phyloP scores from a whole-genome alignment of 768 basidiomycete genomes.

The Sarcomyxa edulis region DNA sequence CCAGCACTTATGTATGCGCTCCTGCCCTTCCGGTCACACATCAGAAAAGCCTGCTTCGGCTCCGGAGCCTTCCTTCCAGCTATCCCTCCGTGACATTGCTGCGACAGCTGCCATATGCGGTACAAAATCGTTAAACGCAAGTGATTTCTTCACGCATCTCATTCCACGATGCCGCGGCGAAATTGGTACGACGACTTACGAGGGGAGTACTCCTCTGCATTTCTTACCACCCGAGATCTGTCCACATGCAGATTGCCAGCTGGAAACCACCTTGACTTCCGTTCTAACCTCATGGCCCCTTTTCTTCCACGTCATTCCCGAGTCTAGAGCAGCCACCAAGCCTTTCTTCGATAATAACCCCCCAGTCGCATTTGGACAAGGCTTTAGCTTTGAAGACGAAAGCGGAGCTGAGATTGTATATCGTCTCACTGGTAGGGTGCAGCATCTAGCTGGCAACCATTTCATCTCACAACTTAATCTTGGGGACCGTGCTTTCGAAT shows the following conservation, averaged over 20 bases:
- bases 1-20: background rate
- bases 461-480: background rate
- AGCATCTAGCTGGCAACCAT: background rate
- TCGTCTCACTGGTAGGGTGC: background rate
- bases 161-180: background rate
- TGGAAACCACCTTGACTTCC: background rate
- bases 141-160: background rate
- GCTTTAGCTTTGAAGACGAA: too few relatives aligned
- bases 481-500: background rate
- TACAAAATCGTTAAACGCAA: background rate
- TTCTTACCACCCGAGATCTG: background rate
- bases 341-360: background rate
- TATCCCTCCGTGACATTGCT: background rate
- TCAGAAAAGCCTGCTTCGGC: background rate
- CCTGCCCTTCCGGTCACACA: background rate
- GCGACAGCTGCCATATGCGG: background rate
- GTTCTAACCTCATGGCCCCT: background rate
- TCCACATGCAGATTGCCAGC: background rate
- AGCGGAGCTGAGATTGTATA: background rate
- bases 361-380: background rate
- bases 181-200: background rate
- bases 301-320: background rate
- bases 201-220: background rate
- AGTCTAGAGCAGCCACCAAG: background rate
- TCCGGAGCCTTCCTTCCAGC: too few relatives aligned